Percentiles rank a stretch among this genome's conserved stretches.
Conservation (phyloP, 148 eudicot species). For the Mesembryanthemum crystallinum region DNA sequence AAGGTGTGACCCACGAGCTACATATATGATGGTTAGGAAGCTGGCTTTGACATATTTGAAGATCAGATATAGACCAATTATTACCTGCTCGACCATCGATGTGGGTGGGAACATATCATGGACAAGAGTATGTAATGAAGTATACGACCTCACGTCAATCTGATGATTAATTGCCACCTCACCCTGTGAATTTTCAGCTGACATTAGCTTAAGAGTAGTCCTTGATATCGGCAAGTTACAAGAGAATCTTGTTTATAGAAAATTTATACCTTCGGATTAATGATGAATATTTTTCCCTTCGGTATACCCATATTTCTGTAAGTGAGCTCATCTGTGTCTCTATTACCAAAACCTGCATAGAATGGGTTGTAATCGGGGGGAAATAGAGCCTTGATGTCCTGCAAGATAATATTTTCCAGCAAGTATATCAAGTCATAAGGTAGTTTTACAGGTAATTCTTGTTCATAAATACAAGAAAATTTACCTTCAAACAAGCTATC, state of each 20-base stretch:
- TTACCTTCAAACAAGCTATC: conserved; percentile 98
- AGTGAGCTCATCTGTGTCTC: conserved; percentile 97
- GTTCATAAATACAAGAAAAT: not conserved
- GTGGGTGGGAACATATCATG: conserved; percentile 99
- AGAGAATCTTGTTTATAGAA: not conserved
- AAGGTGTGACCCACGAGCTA: not conserved
- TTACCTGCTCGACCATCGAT: conserved; percentile 81
- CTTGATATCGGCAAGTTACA: not conserved
- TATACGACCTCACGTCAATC: conserved; percentile 79
- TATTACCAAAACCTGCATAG: conserved; percentile 95
- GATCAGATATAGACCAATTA: not conserved
- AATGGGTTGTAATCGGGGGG: conserved; percentile 96
- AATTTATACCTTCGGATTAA: conserved; percentile 81
- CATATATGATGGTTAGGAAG: not conserved
- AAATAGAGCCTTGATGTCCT: conserved; percentile 96
- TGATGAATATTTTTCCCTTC: conserved; percentile 94
- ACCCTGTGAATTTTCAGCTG: conserved; percentile 51
- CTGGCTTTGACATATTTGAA: not conserved
- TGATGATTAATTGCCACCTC: conserved; percentile 90
- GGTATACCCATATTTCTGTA: conserved; percentile 93
- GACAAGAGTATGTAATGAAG: conserved; percentile 88
- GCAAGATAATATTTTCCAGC: conserved; percentile 20
- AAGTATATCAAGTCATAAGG: not conserved
- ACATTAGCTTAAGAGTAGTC: not conserved
- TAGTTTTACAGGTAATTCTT: not conserved